A percentile compares a stretch with the other conserved stretches of the same genome.
These are phyloP conservation scores for Lasiodiplodia sp. DNA, from an alignment of 2,329 filamentous ascomycete genomes.

Conservation along the genomic window DNA sequence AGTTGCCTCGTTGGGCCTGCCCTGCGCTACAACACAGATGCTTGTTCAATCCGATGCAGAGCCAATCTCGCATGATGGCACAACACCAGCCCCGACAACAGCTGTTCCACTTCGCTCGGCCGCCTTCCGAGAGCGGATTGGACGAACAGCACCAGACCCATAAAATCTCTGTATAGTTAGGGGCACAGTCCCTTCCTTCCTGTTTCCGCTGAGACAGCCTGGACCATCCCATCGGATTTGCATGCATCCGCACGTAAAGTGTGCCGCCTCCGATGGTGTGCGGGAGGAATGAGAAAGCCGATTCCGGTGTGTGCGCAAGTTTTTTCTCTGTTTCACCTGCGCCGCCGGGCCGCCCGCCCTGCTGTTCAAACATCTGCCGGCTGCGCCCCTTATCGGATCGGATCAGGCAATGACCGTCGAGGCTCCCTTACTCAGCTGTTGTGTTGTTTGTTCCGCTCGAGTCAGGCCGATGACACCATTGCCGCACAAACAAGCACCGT, in stretches of 20 bases:
- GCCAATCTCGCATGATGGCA: slow-evolving; percentile 16
- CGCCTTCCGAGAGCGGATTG: slow-evolving; percentile 13
- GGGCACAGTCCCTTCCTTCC: neutral
- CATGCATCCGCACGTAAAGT: slow-evolving; percentile 6
- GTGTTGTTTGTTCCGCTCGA: neutral
- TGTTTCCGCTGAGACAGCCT: neutral
- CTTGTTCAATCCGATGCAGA: slow-evolving; percentile 8
- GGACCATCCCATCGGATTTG: slow-evolving; percentile 8
- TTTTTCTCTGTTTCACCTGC: neutral
- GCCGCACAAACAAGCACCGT: neutral
- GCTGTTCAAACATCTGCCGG: neutral
- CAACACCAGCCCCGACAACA: slow-evolving; percentile 2
- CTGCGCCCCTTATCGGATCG: slow-evolving; percentile 1
- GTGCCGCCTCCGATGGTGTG: neutral
- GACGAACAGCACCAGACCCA: neutral
- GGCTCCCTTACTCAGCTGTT: no score
- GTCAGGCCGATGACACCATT: slow-evolving; percentile 9
- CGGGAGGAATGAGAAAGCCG: neutral
- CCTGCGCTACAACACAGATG: neutral
- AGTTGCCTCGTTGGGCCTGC: neutral
- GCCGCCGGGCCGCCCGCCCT: neutral
- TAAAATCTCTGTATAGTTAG: neutral
- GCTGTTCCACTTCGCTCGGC: slow-evolving; percentile 2
- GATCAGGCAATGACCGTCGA: neutral
- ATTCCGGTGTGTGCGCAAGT: neutral